phyloP scores from a whole-genome alignment of 805 yeast genomes.

The Starmerella etchellsii region DNA sequence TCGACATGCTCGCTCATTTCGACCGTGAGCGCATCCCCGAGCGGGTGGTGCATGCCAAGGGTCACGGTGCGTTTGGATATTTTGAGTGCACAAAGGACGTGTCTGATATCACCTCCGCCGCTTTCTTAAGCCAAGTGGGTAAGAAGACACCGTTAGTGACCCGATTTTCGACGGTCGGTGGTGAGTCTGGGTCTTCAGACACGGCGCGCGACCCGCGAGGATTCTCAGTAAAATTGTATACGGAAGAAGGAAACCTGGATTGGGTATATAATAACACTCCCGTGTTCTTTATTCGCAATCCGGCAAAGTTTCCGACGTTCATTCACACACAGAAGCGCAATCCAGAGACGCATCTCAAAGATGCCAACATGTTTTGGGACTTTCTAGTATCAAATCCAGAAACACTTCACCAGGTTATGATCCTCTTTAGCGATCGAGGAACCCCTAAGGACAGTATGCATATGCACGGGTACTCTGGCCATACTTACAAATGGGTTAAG shows the following conservation, averaged over 20 bases:
- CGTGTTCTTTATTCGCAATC: constrained; percentile 51
- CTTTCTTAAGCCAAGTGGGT: constrained; percentile 58
- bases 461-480: constrained; percentile 56
- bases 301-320: constrained; percentile 49
- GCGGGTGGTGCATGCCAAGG: constrained; percentile 56
- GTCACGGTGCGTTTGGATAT: constrained; percentile 48
- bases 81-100: constrained; percentile 48
- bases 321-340: constrained; percentile 61
- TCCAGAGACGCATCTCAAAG: constrained; percentile 51
- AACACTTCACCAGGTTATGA: constrained; percentile 43
- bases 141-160: constrained; percentile 57
- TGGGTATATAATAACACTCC: constrained; percentile 69
- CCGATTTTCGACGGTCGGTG: constrained; percentile 57
- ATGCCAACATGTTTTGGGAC: constrained; percentile 46
- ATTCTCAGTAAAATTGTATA: constrained; percentile 51
- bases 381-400: constrained; percentile 44
- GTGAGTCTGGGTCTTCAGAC: constrained; percentile 55
- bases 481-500: constrained; percentile 47
- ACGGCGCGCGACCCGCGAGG: constrained; percentile 64
- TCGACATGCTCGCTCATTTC: constrained; percentile 46
- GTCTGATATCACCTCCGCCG: constrained; percentile 36
- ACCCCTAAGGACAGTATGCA: constrained; percentile 41
- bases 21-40: constrained; percentile 55
- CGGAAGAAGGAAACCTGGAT: constrained; percentile 56
- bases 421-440: constrained; percentile 48